A percentile compares a stretch with the other conserved stretches of the same genome.
These are phyloP conservation scores for Penicillium sp. DNA, from an alignment of 2,329 filamentous ascomycete species.

Conservation along the genomic window DNA sequence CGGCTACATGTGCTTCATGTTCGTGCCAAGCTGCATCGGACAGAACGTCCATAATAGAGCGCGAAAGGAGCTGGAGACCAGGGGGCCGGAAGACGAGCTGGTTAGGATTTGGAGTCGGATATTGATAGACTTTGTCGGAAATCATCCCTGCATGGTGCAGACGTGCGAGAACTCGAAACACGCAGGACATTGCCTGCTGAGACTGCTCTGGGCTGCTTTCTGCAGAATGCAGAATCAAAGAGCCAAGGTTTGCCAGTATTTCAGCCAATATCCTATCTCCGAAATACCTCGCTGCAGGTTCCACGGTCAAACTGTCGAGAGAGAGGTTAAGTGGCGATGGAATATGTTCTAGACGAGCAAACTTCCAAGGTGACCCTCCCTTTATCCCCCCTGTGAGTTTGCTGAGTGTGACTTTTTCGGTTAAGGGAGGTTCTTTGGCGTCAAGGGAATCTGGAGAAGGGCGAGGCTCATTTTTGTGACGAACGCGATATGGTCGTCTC, in stretches of 20 bases:
- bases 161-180: slow-evolving; percentile 47
- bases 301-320: slow-evolving; percentile 27
- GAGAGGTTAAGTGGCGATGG: slow-evolving; percentile 8
- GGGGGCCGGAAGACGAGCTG: slow-evolving; percentile 43
- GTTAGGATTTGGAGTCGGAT: slow-evolving; percentile 29
- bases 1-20: slow-evolving; percentile 41
- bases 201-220: slow-evolving; percentile 36
- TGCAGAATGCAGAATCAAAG: slow-evolving; percentile 46
- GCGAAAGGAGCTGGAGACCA: slow-evolving; percentile 46
- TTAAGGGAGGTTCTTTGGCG: slow-evolving; percentile 1
- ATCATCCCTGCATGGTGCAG: slow-evolving; percentile 49
- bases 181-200: slow-evolving; percentile 45
- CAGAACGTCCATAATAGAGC: slow-evolving; percentile 49
- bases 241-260: slow-evolving; percentile 42
- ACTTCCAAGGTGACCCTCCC: not conserved
- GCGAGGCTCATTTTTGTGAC: not conserved
- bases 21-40: slow-evolving; percentile 50
- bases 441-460: not conserved
- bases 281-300: slow-evolving; percentile 27
- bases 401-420: slow-evolving; percentile 29
- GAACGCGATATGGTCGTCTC: slow-evolving; percentile 4
- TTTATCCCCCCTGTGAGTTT: slow-evolving; percentile 27
- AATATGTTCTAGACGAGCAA: slow-evolving; percentile 3
- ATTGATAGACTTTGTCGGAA: slow-evolving; percentile 48
- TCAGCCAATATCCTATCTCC: slow-evolving; percentile 35